Evolutionary conservation across 768 basidiomycete species (phyloP), one percentile per base, ranked within the genome.

Genomic region (Psilocybe azurescens): DNA sequence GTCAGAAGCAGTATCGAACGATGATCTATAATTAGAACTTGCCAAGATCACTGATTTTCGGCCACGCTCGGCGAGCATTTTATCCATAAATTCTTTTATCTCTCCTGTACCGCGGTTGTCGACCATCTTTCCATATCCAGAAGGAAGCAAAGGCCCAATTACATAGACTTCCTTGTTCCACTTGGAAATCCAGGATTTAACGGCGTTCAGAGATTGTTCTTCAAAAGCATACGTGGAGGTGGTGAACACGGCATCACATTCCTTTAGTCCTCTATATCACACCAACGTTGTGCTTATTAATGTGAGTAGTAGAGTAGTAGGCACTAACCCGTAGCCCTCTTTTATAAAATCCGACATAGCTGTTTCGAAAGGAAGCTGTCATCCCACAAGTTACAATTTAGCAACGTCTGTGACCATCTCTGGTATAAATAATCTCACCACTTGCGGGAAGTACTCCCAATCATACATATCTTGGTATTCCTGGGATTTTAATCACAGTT

Each of bases 121-220:
- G 48, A 44, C 38, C 57, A 36, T 11, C 11, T 11, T 36, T 1
- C 33, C 11, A 36, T 36, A 36, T 36, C 33, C 56, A 9, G 28
- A n/a, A 24, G 64, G 60, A 8, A 62, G 28, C 8, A 65, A 48
- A 29, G 64, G 64, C 0, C 64, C 64, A 47, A 65, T 18, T 5
- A 39, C 61, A 20, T 52, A 60, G 5, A 56, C 20, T 38, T 62
- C 56, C 6, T 58, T 54, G 24, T 18, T 29, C 33, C 33, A 36
- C 18, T 41, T 32, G 3, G 53, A 49, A 20, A 62, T 49, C 58
- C 60, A 65, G 5, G 47, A 53, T 50, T 57, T 65, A 20, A 62
- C 28, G 8, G 46, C 39, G 5, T 56, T 48, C 5, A 59, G 2
- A 14, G 64, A 50, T 20, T 39, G 57, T 8, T 32, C 20, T 29